Percentiles rank a stretch among this genome's conserved stretches.
Conservation (phyloP, 2,329 filamentous ascomycete species). For the Talaromyces atroroseus region DNA sequence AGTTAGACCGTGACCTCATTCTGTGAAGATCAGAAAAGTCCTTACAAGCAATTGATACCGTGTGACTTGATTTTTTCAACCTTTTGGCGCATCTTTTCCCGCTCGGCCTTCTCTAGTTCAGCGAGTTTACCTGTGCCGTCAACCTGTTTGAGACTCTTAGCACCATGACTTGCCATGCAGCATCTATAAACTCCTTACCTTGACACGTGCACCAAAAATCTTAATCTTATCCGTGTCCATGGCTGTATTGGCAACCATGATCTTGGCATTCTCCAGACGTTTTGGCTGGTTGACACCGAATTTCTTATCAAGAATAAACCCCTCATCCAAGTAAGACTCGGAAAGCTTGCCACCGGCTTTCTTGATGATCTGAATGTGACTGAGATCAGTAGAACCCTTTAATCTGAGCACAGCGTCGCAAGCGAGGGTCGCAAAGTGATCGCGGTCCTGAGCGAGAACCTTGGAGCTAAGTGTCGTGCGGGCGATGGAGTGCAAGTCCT, state of each 20-base stretch:
- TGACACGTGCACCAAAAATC: conserved; percentile 95
- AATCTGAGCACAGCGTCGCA: conserved; percentile 87
- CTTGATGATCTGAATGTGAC: conserved; percentile 99
- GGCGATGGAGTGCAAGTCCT: conserved; percentile 85
- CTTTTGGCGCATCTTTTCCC: conserved; percentile 99
- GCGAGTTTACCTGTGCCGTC: conserved; percentile 93
- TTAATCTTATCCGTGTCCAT: conserved; percentile 99
- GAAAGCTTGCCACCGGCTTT: conserved; percentile 96
- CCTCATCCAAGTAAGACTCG: conserved; percentile 95
- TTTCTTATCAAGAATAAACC: conserved; percentile 98
- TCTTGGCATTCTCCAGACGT: conserved; percentile 95
- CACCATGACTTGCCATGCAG: neutral
- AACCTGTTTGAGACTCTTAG: conserved; percentile 43
- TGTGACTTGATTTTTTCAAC: conserved; percentile 98
- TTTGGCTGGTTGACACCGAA: conserved; percentile 99
- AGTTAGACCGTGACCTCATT: neutral
- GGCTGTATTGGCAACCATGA: conserved; percentile 92
- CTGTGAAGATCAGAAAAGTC: neutral
- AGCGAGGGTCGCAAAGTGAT: conserved; percentile 84
- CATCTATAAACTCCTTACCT: conserved; percentile 36
- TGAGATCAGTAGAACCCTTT: conserved; percentile 85
- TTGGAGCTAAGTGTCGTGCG: conserved; percentile 96
- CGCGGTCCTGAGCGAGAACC: conserved; percentile 86
- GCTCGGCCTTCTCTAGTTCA: conserved; percentile 96
- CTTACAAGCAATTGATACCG: conserved; percentile 89